Base-by-base conservation (phyloP, 257 asterid genomes). In the Parsonsia alboflavescens region DNA sequence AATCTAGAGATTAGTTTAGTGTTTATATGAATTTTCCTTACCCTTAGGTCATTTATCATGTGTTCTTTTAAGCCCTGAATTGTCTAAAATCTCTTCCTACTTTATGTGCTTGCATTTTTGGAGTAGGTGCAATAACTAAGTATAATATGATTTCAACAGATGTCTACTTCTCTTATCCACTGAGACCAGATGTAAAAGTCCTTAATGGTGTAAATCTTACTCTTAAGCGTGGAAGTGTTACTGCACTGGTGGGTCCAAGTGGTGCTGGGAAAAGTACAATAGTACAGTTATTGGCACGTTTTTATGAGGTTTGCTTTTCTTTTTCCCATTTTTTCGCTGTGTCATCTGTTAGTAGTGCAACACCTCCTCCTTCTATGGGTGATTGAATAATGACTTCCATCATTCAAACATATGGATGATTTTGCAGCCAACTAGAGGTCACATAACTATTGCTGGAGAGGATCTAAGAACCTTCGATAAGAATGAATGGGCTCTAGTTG, bases 211-310 rank as follows among this genome's bases (percentile, higher is more conserved):
- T 94, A 62, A 89, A 89, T 85, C 86, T 94, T 65, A 83, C 87
- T 46, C 87, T 94, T 70, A 88, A 83, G 79, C 81, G 87, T 82
- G 98, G 99, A 83, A 88, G 92, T 74, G 89, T 92, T 64, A 92
- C 99, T 80, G 97, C 99, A 80, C 91, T 94, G 52, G 98, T 94
- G 63, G 99, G 99, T 56, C 79, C 97, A 71, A 94, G 99, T 83
- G 99, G 98, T 58, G 96, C 99, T 26, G 99, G 98, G 68, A 94
- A 94, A 87, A 94, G 97, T 78, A 94, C 99, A 68, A 85, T 94
- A 57, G 99, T 94, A 50, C 99, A 94, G 85, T 89, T 94, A 61
- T 82, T 94, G 83, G 96, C 99, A 70, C 97, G 99, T 49, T 94
- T 88, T 81, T 94, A 94, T 58, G 99, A 94, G 97, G 99, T 92